A percentile compares a stretch with the other conserved stretches of the same genome.
Conservation (phyloP, 2,329 filamentous ascomycete genomes). For the Intubia oerlemansii region DNA sequence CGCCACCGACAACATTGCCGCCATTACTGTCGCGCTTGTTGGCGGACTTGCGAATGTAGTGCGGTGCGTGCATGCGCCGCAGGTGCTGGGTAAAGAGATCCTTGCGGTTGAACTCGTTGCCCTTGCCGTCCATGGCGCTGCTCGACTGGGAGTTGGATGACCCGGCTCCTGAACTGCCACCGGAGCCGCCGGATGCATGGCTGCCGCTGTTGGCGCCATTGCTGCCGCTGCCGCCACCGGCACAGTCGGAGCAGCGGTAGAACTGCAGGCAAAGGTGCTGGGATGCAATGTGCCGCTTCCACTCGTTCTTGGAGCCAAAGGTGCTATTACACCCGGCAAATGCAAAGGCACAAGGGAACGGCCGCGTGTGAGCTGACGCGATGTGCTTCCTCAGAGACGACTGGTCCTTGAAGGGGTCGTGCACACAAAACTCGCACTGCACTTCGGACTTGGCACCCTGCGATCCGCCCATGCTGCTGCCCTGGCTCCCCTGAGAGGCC, state of each 20-base stretch:
- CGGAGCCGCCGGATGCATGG: no score
- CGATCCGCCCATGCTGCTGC: no score
- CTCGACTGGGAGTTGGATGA: no score
- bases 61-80: constrained; percentile 74
- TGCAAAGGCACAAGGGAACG: constrained; percentile 71
- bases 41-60: constrained; percentile 35
- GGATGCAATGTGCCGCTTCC: constrained; percentile 85
- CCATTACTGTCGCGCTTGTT: constrained; percentile 36
- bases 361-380: constrained; percentile 45
- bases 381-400: constrained; percentile 46
- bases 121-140: constrained; percentile 30
- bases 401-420: constrained; percentile 44
- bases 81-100: constrained; percentile 91
- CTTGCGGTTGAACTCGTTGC: constrained; percentile 73
- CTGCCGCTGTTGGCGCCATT: constrained; percentile 44
- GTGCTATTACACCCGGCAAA: constrained; percentile 66
- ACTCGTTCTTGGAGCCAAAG: constrained; percentile 90
- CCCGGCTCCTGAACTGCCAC: no score
- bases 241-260: constrained; percentile 41
- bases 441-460: constrained; percentile 39
- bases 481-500: no score
- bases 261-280: constrained; percentile 60
- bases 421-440: constrained; percentile 37
- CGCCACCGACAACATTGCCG: no score
- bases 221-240: constrained; percentile 28